Evolutionary conservation across 2,329 filamentous ascomycete species (phyloP).

Genomic region (Penicillium sp.): DNA sequence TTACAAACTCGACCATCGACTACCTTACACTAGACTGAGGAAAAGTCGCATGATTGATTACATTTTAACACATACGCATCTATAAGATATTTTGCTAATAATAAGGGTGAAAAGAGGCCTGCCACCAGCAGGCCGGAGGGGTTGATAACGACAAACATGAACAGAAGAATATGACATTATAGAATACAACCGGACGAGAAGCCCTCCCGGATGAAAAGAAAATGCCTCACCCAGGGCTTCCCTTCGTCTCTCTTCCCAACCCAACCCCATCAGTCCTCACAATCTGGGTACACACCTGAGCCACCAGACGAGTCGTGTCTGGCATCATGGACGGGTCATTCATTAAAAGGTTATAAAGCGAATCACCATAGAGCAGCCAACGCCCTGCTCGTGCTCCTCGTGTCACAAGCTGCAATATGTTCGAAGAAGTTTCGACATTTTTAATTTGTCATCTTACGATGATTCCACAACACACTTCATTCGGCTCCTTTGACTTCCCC

Average conservation of each 20-base stretch:
- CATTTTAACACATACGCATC: conserved; percentile 23
- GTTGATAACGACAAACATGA: conserved; percentile 27
- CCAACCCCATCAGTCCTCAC: conserved; percentile 8
- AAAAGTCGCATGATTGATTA: conserved; percentile 18
- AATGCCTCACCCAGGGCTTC: conserved; percentile 4
- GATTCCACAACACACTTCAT: not conserved
- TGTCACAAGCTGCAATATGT: conserved; percentile 11
- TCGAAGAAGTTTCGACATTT: conserved; percentile 13
- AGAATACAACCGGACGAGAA: conserved; percentile 22
- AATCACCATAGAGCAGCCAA: conserved; percentile 19
- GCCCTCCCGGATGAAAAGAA: conserved; percentile 11
- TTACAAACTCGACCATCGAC: conserved; percentile 2
- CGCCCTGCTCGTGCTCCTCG: conserved; percentile 7
- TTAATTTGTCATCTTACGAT: conserved; percentile 3
- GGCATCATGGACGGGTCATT: conserved; percentile 27
- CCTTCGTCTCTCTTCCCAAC: conserved; percentile 1
- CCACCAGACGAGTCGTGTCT: conserved; percentile 14
- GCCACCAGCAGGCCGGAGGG: conserved; percentile 18
- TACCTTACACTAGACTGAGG: not conserved
- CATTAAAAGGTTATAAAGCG: conserved; percentile 26
- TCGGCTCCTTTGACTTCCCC: not conserved
- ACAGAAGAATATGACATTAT: conserved; percentile 26
- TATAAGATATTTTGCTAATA: conserved; percentile 18
- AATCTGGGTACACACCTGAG: conserved; percentile 20
- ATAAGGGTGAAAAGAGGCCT: conserved; percentile 13